Percentiles rank a stretch among this genome's conserved stretches.
Evolutionary conservation across 2,329 filamentous ascomycete species (phyloP).

Genomic region (Epichloe gansuensis): DNA sequence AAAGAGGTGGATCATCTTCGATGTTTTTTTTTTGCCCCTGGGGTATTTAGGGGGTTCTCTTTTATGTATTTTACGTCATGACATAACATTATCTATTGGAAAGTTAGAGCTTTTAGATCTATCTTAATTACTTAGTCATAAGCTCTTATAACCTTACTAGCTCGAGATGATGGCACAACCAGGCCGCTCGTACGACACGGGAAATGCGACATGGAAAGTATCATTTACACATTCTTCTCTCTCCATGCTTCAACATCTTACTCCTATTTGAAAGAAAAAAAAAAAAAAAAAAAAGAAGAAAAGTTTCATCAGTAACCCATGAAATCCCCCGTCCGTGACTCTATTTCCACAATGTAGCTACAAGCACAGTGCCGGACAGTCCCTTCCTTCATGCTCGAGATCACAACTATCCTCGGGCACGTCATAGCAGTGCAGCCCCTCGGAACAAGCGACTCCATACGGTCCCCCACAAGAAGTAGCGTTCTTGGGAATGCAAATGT

Average conservation of each 20-base stretch:
- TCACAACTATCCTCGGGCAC: conserved; percentile 15
- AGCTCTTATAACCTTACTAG: too few relatives aligned
- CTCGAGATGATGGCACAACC: conserved; percentile 2
- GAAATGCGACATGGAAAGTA: neutral
- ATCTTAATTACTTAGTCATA: too few relatives aligned
- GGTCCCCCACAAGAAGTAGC: too few relatives aligned
- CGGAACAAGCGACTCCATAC: conserved; percentile 11
- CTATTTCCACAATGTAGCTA: conserved; percentile 3
- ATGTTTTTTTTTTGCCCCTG: too few relatives aligned
- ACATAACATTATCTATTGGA: too few relatives aligned
- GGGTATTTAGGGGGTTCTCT: too few relatives aligned
- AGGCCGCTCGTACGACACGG: neutral
- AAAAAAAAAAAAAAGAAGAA: neutral
- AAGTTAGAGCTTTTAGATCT: too few relatives aligned
- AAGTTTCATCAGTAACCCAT: neutral
- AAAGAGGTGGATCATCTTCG: neutral
- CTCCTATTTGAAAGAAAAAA: too few relatives aligned
- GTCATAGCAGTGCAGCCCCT: conserved; percentile 18
- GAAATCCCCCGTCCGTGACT: neutral
- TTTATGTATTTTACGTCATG: too few relatives aligned
- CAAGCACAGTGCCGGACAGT: conserved; percentile 21
- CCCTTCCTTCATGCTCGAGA: conserved; percentile 15
- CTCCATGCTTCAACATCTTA: too few relatives aligned
- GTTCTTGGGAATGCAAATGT: conserved; percentile 19
- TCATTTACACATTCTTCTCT: neutral